These are phyloP conservation scores for Camelina hispida DNA, from an alignment of 345 rosid genomes.

Conservation along the genomic window DNA sequence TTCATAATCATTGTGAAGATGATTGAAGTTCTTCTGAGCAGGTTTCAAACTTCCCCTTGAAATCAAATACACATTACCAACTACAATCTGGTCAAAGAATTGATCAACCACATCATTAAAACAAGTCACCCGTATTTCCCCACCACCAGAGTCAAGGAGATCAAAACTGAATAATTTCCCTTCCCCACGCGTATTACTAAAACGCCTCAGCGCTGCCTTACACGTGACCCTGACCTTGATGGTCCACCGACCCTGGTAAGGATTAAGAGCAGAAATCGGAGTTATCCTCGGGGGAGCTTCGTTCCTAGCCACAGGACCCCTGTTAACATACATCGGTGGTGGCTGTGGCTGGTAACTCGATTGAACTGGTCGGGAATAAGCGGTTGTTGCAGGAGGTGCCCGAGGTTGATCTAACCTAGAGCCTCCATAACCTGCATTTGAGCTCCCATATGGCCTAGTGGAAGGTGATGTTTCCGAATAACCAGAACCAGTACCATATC, in stretches of 20 bases:
- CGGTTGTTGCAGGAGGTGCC: conserved; percentile 45
- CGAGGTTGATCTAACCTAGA: conserved; percentile 52
- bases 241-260: conserved; percentile 92
- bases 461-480: conserved; percentile 46
- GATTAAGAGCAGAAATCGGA: conserved; percentile 86
- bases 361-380: conserved; percentile 44
- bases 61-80: conserved; percentile 76
- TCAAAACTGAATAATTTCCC: conserved; percentile 93
- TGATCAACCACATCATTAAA: conserved; percentile 86
- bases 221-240: conserved; percentile 89
- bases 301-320: conserved; percentile 71
- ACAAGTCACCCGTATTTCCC: conserved; percentile 95
- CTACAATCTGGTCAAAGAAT: conserved; percentile 75
- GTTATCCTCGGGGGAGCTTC: conserved; percentile 72
- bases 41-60: conserved; percentile 80
- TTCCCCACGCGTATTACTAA: conserved; percentile 77
- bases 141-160: conserved; percentile 87
- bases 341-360: conserved; percentile 61
- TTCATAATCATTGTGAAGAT: conserved; percentile 82
- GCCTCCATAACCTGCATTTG: conserved; percentile 45
- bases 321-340: conserved; percentile 65
- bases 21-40: conserved; percentile 86
- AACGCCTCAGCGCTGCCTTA: conserved; percentile 77
- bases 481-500: conserved; percentile 44
- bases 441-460: conserved; percentile 45